Percentiles rank a stretch among this genome's conserved stretches.
Evolutionary conservation across 1,139 yeast species (phyloP).

Genomic region (Suhomyces wounanorum): DNA sequence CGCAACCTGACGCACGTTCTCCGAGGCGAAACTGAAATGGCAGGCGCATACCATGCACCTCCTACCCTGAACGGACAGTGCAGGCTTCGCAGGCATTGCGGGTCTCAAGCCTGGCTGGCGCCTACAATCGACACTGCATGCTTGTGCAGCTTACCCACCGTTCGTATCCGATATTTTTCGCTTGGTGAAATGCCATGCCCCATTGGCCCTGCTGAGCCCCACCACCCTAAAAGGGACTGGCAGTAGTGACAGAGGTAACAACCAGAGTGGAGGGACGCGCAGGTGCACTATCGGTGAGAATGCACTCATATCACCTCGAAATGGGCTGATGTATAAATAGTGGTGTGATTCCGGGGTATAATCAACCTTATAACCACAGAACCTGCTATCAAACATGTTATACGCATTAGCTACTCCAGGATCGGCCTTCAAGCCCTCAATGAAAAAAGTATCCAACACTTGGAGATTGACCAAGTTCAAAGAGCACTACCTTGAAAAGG

Average conservation of each 20-base stretch:
- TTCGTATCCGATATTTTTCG: constrained; percentile 1
- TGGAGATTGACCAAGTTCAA: constrained; percentile 44
- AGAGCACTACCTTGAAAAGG: constrained; percentile 22
- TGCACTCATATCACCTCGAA: background rate
- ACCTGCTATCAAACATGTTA: constrained; percentile 25
- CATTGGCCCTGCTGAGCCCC: background rate
- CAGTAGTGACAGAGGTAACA: background rate
- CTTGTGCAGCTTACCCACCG: background rate
- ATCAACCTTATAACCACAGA: background rate
- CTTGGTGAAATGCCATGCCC: background rate
- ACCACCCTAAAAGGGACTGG: background rate
- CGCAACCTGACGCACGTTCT: background rate
- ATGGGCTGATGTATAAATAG: constrained; percentile 8
- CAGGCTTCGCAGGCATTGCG: constrained; percentile 1
- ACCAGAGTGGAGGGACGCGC: background rate
- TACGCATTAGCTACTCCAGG: constrained; percentile 42
- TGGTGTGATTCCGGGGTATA: constrained; percentile 6
- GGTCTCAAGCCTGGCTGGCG: background rate
- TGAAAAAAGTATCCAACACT: constrained; percentile 34
- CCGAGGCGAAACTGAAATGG: constrained; percentile 1
- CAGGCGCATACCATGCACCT: background rate
- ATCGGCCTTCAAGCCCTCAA: constrained; percentile 44
- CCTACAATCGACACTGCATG: background rate
- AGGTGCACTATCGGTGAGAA: background rate
- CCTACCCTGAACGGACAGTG: background rate